Base-by-base conservation (phyloP, 2,329 filamentous ascomycete genomes). In the Onygena corvina region DNA sequence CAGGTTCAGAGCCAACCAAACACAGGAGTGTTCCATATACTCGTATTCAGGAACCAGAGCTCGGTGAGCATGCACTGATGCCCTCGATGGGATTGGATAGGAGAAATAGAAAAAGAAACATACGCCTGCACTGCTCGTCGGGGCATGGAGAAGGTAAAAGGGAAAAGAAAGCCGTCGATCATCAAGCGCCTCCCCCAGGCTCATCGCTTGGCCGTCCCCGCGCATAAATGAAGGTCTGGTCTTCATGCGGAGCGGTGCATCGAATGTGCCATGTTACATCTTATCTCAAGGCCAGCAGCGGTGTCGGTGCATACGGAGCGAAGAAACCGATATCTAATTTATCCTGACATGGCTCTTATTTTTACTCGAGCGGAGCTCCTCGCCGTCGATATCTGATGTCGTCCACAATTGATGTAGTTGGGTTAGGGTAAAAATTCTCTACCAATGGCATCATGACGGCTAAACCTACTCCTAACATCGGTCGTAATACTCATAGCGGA, bases 31-130 rank as follows among this genome's bases (percentile, higher is more conserved):
- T 21, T 18, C 12, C 11, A 11, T n/a, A 2, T 21, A 0, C 20
- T 40, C 36, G 36, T 40, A 40, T 40, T 40, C 36, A 40, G 18
- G 14, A 40, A 40, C 18, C 14, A 18, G 25, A 40, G 36, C n/a
- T 40, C 18, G n/a, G 3, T n/a, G 6, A 23, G 11, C 36, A 40
- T 40, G 36, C 36, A 8, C 25, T 40, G 18, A 18, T 23, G 36
- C 36, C 36, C 36, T 40, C 18, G 8, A 12, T 23, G 7, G 36
- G 36, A 40, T 40, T 40, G 36, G 36, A 23, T n/a, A n/a, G n/a
- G n/a, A 18, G 2, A 36, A 9, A 5, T 23, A 6, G 3, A 9
- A 14, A 21, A 14, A n/a, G 9, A 40, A 23, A 23, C 21, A 40
- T n/a, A n/a, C n/a, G n/a, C n/a, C n/a, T n/a, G n/a, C n/a, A n/a